Percentiles rank a stretch among this genome's conserved stretches.
Evolutionary conservation across 305 asterid genomes (phyloP).

Genomic region (Caryopteris hybrid): DNA sequence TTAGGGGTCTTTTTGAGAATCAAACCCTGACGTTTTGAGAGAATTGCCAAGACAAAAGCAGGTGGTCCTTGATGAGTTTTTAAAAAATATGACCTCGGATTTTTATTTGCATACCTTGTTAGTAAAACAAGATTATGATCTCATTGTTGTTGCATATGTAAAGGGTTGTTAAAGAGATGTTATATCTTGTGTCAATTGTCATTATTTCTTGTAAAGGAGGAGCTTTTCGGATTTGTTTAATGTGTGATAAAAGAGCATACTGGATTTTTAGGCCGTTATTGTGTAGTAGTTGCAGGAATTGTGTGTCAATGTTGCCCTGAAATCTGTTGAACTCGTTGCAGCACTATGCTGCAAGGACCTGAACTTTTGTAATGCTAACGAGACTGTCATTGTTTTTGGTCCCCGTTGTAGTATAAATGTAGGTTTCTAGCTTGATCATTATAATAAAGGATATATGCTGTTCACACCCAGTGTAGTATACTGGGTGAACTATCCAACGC

Average conservation of each 20-base stretch:
- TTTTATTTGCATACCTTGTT: not conserved
- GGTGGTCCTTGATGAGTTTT: conserved; percentile 5
- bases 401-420: not conserved
- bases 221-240: not conserved
- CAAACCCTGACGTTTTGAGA: not conserved
- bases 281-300: conserved; percentile 1
- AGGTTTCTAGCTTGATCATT: no score
- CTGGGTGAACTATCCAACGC: no score
- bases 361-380: not conserved
- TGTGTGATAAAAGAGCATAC: conserved; percentile 12
- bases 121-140: not conserved
- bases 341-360: not conserved
- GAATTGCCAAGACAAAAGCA: not conserved
- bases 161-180: conserved; percentile 20
- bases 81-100: not conserved
- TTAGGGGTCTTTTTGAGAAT: not conserved
- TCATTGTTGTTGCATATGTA: conserved; percentile 18
- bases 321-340: not conserved
- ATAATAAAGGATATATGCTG: no score
- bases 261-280: not conserved
- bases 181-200: conserved; percentile 9
- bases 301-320: not conserved
- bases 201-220: conserved; percentile 23
- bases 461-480: no score
- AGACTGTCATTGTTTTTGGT: not conserved